Evolutionary conservation across 1,284 basidiomycete genomes (phyloP), one percentile per base, ranked within the genome.

Genomic region (Sphagnurus paluster): DNA sequence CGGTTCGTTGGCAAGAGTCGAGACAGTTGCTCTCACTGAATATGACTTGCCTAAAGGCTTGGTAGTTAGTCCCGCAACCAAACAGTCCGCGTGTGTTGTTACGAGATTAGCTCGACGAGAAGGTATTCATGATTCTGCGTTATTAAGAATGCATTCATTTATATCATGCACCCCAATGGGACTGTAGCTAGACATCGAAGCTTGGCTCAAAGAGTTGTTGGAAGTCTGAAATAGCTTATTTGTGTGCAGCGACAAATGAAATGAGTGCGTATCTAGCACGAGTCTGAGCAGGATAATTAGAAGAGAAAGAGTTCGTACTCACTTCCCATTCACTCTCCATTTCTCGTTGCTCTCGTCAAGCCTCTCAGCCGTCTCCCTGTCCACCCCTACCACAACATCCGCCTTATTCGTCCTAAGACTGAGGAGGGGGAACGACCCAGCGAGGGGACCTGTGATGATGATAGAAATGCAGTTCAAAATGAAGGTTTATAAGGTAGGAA

Each of bases 341-440:
- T 84, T 84, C 55, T 82, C 78, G 21, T 79, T 88, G 42, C 74
- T 77, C 29, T 58, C 59, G 58, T 95, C 90, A 6, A 94, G 70
- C 52, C 71, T 70, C 50, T 85, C 80, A 0, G 81, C 85, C 2
- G 81, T 68, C 0, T 82, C 82, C 46, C 79, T 70, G 2, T 79
- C 67, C 4, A 96, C 75, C 1, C 88, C 92, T 10, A 93, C 91
- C 25, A 89, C 89, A 1, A 98, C 94, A 61, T 98, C 95, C 0
- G 96, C 96, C 67, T 99, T 98, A 74, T 91, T 94, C 1, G 96
- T 99, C 19, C 96, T 80, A 48, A 98, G 69, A 56, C 90, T 92
- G 23, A 97, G 69, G 17, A 97, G 66, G 2, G 87, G 87, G 65
- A 97, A 87, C 6, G 83, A 72, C 1, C 92, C 90, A 0, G 82